phyloP scores from a whole-genome alignment of 345 rosid species.

The Linum lewisii region DNA sequence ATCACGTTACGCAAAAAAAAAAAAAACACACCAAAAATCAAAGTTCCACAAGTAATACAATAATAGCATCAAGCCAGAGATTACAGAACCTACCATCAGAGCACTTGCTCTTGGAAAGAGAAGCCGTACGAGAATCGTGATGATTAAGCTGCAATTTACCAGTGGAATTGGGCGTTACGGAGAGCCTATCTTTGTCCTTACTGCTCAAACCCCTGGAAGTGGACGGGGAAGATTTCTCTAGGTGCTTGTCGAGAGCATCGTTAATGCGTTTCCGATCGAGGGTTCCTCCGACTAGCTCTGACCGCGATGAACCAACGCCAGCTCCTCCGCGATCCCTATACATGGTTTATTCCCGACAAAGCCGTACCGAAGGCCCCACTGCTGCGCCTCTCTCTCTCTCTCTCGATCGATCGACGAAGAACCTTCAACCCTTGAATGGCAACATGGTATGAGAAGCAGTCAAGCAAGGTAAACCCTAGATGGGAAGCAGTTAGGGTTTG shows the following conservation, averaged over 20 bases:
- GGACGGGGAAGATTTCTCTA: conserved; percentile 82
- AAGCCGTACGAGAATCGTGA: conserved; percentile 23
- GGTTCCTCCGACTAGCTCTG: conserved; percentile 64
- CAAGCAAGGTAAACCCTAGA: too few relatives aligned
- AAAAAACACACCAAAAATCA: background rate
- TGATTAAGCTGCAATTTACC: too few relatives aligned
- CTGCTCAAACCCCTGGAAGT: conserved; percentile 55
- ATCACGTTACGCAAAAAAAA: background rate
- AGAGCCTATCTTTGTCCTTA: conserved; percentile 49
- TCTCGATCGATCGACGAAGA: too few relatives aligned
- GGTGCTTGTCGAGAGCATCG: conserved; percentile 83
- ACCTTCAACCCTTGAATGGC: too few relatives aligned
- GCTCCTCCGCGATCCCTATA: conserved; percentile 53
- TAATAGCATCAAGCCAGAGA: background rate
- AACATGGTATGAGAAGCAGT: too few relatives aligned
- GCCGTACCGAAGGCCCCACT: too few relatives aligned
- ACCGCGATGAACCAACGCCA: conserved; percentile 49
- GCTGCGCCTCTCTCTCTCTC: too few relatives aligned
- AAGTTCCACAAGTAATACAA: background rate
- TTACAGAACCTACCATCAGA: conserved; percentile 44
- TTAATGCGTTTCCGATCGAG: conserved; percentile 81
- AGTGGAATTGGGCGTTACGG: conserved; percentile 8
- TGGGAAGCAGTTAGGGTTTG: too few relatives aligned
- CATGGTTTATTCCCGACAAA: conserved; percentile 26
- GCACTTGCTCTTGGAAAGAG: too few relatives aligned